A percentile compares a stretch with the other conserved stretches of the same genome.
Evolutionary conservation across 306 rosid genomes (phyloP).

Genomic region (Ceratonia siliqua): DNA sequence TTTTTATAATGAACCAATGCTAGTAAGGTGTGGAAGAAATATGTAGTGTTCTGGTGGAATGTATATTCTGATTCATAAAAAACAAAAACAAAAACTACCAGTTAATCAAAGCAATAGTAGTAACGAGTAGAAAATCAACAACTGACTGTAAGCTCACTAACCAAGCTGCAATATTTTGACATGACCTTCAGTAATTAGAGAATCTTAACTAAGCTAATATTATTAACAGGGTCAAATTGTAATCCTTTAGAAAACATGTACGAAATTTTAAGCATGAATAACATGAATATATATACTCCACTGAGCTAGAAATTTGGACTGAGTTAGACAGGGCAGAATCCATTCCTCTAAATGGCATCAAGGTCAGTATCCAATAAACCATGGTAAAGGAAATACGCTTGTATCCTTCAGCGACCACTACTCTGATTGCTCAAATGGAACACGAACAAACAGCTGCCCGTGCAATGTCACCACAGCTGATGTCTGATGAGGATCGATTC

Average conservation of each 20-base stretch:
- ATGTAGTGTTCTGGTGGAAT: not conserved
- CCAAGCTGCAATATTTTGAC: conserved; percentile 18
- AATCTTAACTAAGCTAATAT: conserved; percentile 40
- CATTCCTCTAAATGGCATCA: conserved; percentile 31
- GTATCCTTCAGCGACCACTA: conserved; percentile 33
- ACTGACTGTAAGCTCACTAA: conserved; percentile 21
- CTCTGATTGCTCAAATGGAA: conserved; percentile 84
- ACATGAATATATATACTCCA: conserved; percentile 34
- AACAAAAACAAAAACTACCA: not conserved
- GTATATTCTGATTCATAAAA: not conserved
- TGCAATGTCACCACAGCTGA: conserved; percentile 97
- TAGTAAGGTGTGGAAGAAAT: no score
- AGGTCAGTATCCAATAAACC: conserved; percentile 14
- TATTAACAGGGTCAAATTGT: conserved; percentile 34
- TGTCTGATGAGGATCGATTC: conserved; percentile 97
- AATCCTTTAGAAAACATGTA: conserved; percentile 19
- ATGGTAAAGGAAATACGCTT: conserved; percentile 8
- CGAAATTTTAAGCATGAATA: not conserved
- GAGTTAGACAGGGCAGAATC: not conserved
- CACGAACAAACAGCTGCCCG: conserved; percentile 94
- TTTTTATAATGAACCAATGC: no score
- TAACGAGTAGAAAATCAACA: not conserved
- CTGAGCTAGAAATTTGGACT: conserved; percentile 24
- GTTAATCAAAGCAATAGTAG: not conserved
- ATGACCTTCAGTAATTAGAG: conserved; percentile 25